Evolutionary conservation across 2,329 filamentous ascomycete species (phyloP).

Genomic region (Neonectria ditissima): DNA sequence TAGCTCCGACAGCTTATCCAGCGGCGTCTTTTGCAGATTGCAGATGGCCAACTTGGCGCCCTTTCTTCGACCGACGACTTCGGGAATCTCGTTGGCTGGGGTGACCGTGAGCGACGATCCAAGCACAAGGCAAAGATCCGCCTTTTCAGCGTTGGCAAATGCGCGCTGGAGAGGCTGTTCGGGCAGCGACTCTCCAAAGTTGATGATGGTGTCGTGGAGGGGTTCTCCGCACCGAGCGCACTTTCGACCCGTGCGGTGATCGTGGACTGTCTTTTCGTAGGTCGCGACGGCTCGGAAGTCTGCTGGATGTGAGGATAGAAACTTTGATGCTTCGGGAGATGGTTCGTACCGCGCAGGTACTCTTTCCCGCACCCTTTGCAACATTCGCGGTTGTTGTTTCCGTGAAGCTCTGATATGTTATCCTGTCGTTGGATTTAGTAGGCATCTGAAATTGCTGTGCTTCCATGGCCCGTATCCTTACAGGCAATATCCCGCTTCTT

Average conservation of each 20-base stretch:
- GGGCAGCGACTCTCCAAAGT: constrained; percentile 56
- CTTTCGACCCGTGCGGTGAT: constrained; percentile 61
- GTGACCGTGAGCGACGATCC: constrained; percentile 59
- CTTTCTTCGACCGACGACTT: constrained; percentile 47
- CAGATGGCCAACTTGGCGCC: constrained; percentile 55
- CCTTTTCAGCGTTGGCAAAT: constrained; percentile 51
- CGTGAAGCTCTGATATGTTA: constrained; percentile 59
- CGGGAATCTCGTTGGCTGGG: constrained; percentile 56
- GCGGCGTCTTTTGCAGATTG: constrained; percentile 58
- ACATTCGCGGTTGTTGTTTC: constrained; percentile 60
- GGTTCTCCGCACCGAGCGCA: constrained; percentile 53
- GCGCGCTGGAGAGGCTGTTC: constrained; percentile 49
- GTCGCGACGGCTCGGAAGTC: constrained; percentile 59
- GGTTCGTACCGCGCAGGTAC: constrained; percentile 55
- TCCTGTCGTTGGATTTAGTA: constrained; percentile 45
- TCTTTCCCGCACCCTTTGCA: constrained; percentile 60
- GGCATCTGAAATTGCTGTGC: fast-evolving
- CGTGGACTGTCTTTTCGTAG: constrained; percentile 56
- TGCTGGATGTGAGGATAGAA: constrained; percentile 25
- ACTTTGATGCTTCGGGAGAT: fast-evolving
- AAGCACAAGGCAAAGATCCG: constrained; percentile 60
- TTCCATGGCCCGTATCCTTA: constrained; percentile 29
- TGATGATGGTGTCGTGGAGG: constrained; percentile 59
- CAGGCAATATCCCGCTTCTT: constrained; percentile 59
- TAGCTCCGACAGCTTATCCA: constrained; percentile 50